Evolutionary conservation across 176 grass and related monocot genomes (phyloP).

Genomic region (Panicum miliaceum): DNA sequence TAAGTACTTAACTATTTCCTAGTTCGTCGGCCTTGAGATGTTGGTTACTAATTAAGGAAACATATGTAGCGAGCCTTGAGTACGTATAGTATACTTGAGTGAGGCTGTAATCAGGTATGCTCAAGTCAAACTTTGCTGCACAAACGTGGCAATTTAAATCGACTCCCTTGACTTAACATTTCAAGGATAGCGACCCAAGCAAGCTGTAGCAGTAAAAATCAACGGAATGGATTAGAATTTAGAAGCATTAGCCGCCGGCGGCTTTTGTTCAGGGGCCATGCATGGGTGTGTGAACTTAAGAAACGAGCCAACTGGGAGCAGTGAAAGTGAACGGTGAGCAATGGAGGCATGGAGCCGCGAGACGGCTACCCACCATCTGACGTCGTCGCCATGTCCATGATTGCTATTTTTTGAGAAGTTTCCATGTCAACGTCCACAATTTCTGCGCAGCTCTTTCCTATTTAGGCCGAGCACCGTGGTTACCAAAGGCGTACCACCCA

Average conservation of each 20-base stretch:
- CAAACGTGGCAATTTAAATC: background rate
- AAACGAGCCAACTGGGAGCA: background rate
- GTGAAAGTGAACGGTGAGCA: background rate
- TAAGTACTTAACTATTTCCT: background rate
- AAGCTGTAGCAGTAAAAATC: background rate
- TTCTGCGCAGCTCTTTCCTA: background rate
- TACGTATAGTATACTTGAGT: background rate
- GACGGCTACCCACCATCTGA: background rate
- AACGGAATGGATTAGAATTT: background rate
- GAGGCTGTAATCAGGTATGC: background rate
- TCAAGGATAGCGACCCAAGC: background rate
- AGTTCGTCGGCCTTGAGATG: background rate
- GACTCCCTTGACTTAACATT: background rate
- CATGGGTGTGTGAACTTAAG: background rate
- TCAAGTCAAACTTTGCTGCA: background rate
- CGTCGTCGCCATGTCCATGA: slow-evolving; percentile 9
- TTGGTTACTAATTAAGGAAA: background rate
- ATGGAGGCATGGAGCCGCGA: background rate
- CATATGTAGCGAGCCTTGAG: background rate
- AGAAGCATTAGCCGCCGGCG: background rate
- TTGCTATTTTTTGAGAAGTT: too few species aligned
- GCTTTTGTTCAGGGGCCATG: too few species aligned
- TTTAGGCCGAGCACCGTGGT: background rate
- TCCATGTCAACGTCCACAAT: background rate
- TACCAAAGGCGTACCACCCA: background rate